phyloP scores from a whole-genome alignment of 805 yeast genomes.

The Grigorovia humatica region DNA sequence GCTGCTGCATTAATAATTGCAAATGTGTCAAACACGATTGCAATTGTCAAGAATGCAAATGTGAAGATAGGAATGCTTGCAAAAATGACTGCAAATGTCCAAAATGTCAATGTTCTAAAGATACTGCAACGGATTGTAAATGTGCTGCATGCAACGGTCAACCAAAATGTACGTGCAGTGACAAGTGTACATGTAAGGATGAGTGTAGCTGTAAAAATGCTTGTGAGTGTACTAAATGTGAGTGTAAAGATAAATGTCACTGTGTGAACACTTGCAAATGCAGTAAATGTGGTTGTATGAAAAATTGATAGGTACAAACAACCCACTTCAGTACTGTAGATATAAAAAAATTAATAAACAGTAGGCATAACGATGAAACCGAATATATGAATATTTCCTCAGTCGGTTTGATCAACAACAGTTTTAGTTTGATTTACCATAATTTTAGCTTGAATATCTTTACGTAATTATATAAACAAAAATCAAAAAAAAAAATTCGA shows the following conservation, averaged over 20 bases:
- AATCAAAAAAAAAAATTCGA: too few species aligned
- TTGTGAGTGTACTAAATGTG: not conserved
- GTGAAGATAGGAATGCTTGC: not conserved
- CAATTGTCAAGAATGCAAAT: slow-evolving; percentile 1
- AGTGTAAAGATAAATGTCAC: not conserved
- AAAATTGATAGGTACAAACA: slow-evolving; percentile 6
- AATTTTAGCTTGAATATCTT: too few species aligned
- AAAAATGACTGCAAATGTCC: not conserved
- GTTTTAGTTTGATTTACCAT: too few species aligned
- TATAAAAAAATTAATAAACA: not conserved
- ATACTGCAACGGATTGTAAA: not conserved
- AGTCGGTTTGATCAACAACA: too few species aligned
- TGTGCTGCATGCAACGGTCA: not conserved
- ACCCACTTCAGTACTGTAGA: too few species aligned
- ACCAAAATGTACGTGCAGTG: not conserved
- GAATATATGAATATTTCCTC: too few species aligned
- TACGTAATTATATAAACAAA: too few species aligned
- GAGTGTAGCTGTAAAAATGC: not conserved
- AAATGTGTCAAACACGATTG: slow-evolving; percentile 1
- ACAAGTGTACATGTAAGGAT: not conserved
- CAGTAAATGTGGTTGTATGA: not conserved
- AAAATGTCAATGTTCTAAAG: not conserved
- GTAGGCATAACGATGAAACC: not conserved
- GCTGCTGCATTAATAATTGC: not conserved
- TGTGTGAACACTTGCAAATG: not conserved